Evolutionary conservation across 2,329 filamentous ascomycete species (phyloP).

Genomic region (Colletotrichum simmondsii): DNA sequence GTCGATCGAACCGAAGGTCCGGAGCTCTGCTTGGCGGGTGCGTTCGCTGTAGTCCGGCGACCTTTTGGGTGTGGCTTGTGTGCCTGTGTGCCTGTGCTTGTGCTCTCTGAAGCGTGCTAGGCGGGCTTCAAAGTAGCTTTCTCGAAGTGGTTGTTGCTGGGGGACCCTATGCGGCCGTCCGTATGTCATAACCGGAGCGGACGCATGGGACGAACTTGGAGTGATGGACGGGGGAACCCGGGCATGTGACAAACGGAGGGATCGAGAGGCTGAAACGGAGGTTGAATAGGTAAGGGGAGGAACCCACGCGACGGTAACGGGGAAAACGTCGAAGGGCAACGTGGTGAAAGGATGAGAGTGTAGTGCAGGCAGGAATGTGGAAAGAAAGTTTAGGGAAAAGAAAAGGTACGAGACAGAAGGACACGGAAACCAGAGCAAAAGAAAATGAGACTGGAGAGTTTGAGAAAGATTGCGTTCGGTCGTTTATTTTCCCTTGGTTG

Average conservation of each 20-base stretch:
- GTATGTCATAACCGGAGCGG: constrained; percentile 22
- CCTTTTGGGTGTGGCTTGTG: background rate
- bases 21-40: constrained; percentile 24
- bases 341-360: background rate
- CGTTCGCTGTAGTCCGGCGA: background rate
- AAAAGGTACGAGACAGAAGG: background rate
- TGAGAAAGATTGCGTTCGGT: constrained; percentile 10
- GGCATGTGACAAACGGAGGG: constrained; percentile 21
- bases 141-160: background rate
- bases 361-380: background rate
- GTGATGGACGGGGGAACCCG: constrained; percentile 20
- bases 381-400: constrained; percentile 1
- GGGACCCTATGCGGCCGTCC: constrained; percentile 17
- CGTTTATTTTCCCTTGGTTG: constrained; percentile 8
- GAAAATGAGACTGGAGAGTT: background rate
- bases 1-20: constrained; percentile 13
- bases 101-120: background rate
- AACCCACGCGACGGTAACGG: background rate
- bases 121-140: background rate
- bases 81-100: background rate
- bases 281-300: background rate
- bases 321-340: background rate
- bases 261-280: background rate
- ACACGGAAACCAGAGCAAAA: background rate
- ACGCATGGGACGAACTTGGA: constrained; percentile 29